These are phyloP conservation scores for Eragrostis nindensis DNA, from an alignment of 176 grass and related monocot genomes.

Conservation along the genomic window DNA sequence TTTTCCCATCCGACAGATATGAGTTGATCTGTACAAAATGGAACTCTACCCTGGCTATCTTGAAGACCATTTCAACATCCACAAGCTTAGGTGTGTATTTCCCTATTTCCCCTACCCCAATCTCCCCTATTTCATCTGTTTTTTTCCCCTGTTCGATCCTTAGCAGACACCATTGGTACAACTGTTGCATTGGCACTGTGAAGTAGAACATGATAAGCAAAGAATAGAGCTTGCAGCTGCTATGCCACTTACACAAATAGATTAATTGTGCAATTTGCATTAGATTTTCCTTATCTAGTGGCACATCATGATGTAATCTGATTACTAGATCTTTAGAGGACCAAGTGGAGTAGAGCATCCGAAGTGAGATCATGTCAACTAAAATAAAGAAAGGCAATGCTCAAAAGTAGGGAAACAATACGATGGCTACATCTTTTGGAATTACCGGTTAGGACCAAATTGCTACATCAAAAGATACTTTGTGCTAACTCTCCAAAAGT, in stretches of 20 bases:
- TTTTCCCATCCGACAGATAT: neutral
- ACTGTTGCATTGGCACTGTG: conserved; percentile 29
- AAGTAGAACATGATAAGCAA: conserved; percentile 17
- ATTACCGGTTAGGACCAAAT: conserved; percentile 8
- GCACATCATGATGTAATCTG: conserved; percentile 45
- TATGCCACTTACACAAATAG: neutral
- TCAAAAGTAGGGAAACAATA: conserved; percentile 20
- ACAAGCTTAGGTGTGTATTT: conserved; percentile 59
- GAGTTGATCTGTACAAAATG: conserved; percentile 49
- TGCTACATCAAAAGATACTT: conserved; percentile 32
- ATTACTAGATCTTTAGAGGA: conserved; percentile 34
- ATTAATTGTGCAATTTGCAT: conserved; percentile 38
- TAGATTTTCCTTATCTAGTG: conserved; percentile 34
- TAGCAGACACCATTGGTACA: neutral
- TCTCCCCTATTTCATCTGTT: neutral
- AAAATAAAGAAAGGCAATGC: conserved; percentile 11
- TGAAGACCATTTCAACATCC: conserved; percentile 78
- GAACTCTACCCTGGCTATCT: conserved; percentile 83
- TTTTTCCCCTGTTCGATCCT: neutral
- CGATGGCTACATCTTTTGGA: conserved; percentile 1
- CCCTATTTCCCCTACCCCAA: neutral
- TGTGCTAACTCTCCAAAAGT: conserved; percentile 38
- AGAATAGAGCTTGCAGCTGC: conserved; percentile 17
- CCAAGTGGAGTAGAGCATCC: conserved; percentile 44
- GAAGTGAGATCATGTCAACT: conserved; percentile 43